Percentiles rank a stretch among this genome's conserved stretches.
phyloP scores from a whole-genome alignment of 805 yeast species.

The Ogataea henricii region DNA sequence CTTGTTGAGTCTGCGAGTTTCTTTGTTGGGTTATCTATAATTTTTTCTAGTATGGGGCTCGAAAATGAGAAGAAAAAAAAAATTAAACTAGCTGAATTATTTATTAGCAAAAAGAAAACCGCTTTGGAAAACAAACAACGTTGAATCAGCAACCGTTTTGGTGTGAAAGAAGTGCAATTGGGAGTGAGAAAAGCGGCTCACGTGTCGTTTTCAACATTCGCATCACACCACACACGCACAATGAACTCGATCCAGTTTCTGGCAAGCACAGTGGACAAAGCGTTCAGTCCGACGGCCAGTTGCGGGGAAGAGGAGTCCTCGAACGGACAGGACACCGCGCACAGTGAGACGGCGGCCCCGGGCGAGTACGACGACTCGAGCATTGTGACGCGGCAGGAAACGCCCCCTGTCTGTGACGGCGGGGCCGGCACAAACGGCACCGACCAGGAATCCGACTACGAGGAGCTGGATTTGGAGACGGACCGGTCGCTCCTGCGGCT shows the following conservation, averaged over 20 bases:
- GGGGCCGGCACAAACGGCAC: conserved; percentile 4
- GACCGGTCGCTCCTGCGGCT: conserved; percentile 19
- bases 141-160: no score
- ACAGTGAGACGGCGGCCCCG: conserved; percentile 1
- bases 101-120: no score
- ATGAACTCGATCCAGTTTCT: conserved; percentile 37
- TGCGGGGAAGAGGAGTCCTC: neutral
- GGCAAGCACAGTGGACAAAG: conserved; percentile 35
- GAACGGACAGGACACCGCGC: neutral
- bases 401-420: neutral
- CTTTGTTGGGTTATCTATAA: neutral
- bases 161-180: no score
- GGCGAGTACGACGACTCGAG: conserved; percentile 18
- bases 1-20: neutral
- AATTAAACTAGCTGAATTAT: no score
- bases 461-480: conserved; percentile 9
- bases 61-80: no score
- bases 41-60: neutral
- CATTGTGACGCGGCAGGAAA: conserved; percentile 26
- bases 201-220: neutral
- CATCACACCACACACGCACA: neutral
- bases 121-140: no score
- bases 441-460: conserved; percentile 21
- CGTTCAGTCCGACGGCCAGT: conserved; percentile 23
- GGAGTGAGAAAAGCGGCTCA: neutral